Conservation (phyloP, 129 eudicot species). For the sunflower (Helianthus annuus) region DNA sequence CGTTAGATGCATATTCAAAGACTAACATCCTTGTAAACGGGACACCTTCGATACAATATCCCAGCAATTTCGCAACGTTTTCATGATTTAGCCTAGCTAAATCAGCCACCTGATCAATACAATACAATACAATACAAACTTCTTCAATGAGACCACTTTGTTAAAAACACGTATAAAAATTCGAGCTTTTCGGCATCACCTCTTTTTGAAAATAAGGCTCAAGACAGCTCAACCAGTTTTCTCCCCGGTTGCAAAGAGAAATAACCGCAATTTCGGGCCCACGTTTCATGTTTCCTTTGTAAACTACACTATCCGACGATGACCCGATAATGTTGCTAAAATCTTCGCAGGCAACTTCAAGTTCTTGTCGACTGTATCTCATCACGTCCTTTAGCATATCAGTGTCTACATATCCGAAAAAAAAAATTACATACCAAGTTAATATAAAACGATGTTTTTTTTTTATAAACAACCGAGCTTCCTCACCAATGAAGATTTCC, state of each 20-base stretch:
- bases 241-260: slow-evolving; percentile 75
- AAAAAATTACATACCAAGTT: neutral
- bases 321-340: slow-evolving; percentile 96
- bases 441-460: neutral
- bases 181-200: slow-evolving; percentile 41
- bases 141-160: neutral
- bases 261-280: slow-evolving; percentile 94
- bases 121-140: neutral
- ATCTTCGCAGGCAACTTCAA: slow-evolving; percentile 95
- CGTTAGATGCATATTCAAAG: slow-evolving; percentile 94
- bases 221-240: slow-evolving; percentile 72
- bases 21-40: slow-evolving; percentile 97
- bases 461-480: neutral
- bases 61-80: slow-evolving; percentile 69
- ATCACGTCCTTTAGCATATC: slow-evolving; percentile 67
- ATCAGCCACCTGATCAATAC: slow-evolving; percentile 69
- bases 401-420: slow-evolving; percentile 46
- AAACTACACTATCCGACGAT: slow-evolving; percentile 71
- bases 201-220: slow-evolving; percentile 89
- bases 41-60: slow-evolving; percentile 73
- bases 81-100: slow-evolving; percentile 81
- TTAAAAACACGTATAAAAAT: slow-evolving; percentile 1
- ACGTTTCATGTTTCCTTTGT: slow-evolving; percentile 87
- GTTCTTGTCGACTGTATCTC: slow-evolving; percentile 72
- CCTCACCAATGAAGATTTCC: slow-evolving; percentile 60